Evolutionary conservation across 2,329 filamentous ascomycete species (phyloP).

Genomic region (Chalaropsis thielavioides): DNA sequence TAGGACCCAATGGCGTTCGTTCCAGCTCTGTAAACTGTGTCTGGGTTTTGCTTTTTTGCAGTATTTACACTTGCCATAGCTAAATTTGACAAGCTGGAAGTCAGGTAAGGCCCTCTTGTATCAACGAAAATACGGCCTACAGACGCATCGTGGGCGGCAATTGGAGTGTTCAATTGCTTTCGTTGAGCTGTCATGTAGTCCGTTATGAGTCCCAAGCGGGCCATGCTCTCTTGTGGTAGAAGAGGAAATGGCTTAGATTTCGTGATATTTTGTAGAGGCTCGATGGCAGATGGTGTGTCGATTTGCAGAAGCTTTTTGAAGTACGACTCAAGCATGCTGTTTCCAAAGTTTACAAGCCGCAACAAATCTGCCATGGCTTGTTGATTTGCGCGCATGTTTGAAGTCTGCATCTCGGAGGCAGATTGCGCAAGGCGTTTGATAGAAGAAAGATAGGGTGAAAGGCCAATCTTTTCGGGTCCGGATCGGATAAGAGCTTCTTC

Average conservation of each 20-base stretch:
- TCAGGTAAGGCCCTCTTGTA: constrained; percentile 74
- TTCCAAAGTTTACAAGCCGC: constrained; percentile 62
- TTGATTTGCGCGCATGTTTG: constrained; percentile 87
- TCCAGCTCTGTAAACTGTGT: constrained; percentile 73
- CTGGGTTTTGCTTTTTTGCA: constrained; percentile 63
- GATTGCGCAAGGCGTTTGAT: constrained; percentile 79
- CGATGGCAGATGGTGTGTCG: constrained; percentile 66
- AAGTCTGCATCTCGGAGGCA: constrained; percentile 68
- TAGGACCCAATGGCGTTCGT: constrained; percentile 89
- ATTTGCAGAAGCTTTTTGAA: constrained; percentile 62
- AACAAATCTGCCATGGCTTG: constrained; percentile 71
- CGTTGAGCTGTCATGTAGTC: constrained; percentile 54
- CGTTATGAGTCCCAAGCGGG: constrained; percentile 66
- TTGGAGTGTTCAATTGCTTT: constrained; percentile 27
- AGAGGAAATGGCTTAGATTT: constrained; percentile 77
- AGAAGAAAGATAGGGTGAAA: constrained; percentile 75
- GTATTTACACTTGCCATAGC: constrained; percentile 76
- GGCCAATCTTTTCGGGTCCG: constrained; percentile 68
- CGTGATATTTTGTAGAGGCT: constrained; percentile 83
- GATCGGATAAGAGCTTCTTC: constrained; percentile 84
- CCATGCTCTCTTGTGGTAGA: constrained; percentile 59
- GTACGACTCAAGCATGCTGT: constrained; percentile 67
- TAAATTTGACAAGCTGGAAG: constrained; percentile 66
- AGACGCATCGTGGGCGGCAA: constrained; percentile 44
- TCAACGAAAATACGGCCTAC: constrained; percentile 76